Percentiles rank a stretch among this genome's conserved stretches.
Conservation (phyloP, 371 early-diverging fungal genomes). For the Nosema muscidifuracis region DNA sequence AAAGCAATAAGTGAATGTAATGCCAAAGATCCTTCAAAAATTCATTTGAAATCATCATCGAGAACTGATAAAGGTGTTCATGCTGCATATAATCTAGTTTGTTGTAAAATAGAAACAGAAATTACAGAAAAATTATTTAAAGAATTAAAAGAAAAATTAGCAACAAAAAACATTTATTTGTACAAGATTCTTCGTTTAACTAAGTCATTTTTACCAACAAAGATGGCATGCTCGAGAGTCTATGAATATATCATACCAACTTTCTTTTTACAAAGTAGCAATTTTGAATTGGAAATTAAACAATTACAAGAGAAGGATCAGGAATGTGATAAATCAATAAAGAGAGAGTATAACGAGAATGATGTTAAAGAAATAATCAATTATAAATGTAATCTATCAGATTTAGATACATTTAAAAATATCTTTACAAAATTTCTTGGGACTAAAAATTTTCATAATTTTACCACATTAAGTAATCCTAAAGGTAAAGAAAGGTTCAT, state of each 20-base stretch:
- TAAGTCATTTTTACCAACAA: conserved; percentile 79
- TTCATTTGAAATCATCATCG: conserved; percentile 73
- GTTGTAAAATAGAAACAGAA: conserved; percentile 67
- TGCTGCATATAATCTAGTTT: conserved; percentile 85
- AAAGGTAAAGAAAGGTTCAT: conserved; percentile 72
- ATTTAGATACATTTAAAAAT: conserved; percentile 66
- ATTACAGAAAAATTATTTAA: conserved; percentile 28
- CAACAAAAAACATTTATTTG: conserved; percentile 69
- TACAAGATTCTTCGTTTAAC: conserved; percentile 69
- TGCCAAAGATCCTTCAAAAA: conserved; percentile 63
- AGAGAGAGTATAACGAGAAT: conserved; percentile 11
- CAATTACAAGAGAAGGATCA: conserved; percentile 20
- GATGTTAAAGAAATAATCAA: conserved; percentile 6
- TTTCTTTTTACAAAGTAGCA: conserved; percentile 66
- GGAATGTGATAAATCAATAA: neutral
- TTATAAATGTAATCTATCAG: conserved; percentile 48
- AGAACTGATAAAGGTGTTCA: conserved; percentile 99
- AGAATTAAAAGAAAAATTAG: conserved; percentile 70
- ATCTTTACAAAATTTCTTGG: conserved; percentile 73
- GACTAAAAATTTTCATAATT: conserved; percentile 89
- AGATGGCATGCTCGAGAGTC: conserved; percentile 75
- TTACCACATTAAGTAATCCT: conserved; percentile 72
- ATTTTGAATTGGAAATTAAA: conserved; percentile 17
- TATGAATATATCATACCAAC: conserved; percentile 95
- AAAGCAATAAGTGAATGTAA: conserved; percentile 47